Evolutionary conservation across 345 rosid genomes (phyloP), one percentile per base, ranked within the genome.

Genomic region (Noccaea caerulescens): DNA sequence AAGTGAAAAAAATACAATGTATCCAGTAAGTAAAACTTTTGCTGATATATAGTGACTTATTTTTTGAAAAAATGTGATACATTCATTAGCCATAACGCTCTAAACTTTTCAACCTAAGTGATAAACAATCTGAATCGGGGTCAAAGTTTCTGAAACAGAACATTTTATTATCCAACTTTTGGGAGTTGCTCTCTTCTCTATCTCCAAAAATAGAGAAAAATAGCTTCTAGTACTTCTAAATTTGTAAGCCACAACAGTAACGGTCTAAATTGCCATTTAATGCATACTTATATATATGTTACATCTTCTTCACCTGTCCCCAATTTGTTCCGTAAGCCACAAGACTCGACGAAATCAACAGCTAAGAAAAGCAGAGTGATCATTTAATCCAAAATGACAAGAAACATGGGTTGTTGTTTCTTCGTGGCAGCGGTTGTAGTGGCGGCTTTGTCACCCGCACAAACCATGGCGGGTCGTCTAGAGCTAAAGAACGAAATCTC

Each of bases 401-500:
- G 37, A 37, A 9, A 11, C 59, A 58, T 11, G 6, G 2, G 44
- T 27, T 43, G 51, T 60, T 39, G 5, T 32, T 58, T 73, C 60
- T 20, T 73, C 18, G 9, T 54, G 51, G 53, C 61, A 6, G 30
- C 52, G 10, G 20, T 56, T 18, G 4, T 71, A 16, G 13, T 34
- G 0, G 14, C 10, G 5, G 54, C 54, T 3, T 49, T 58, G 30
- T 50, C 49, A 49, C 44, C 72, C 7, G 30, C 8, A 49, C 60
- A 16, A 50, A 39, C 67, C 37, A 41, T 2, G 4, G 72, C 72
- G 0, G 77, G 77, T 10, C 77, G 46, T 32, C 72, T 73, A 50
- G 77, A 73, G 72, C 60, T 73, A 42, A 73, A 16, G 72, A 73
- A 73, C 46, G 77, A 73, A 33, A 42, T 73, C 54, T 9, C 8